phyloP scores from a whole-genome alignment of 257 asterid genomes.

The Lycium barbarum region DNA sequence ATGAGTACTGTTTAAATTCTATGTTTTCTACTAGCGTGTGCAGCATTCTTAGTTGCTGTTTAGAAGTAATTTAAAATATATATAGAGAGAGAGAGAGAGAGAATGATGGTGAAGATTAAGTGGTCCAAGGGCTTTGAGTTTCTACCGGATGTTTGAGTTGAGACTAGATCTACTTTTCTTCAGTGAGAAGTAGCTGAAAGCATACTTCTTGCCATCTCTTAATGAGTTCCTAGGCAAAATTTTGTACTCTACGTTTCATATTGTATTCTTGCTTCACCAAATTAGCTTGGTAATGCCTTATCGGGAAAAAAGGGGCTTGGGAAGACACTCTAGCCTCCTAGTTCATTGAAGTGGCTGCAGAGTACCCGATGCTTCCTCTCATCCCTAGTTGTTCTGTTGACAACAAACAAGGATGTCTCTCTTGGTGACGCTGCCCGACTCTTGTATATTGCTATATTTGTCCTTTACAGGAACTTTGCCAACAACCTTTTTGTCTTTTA shows the following conservation, averaged over 20 bases:
- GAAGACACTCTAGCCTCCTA: too few species aligned
- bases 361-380: background rate
- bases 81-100: too few species aligned
- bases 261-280: background rate
- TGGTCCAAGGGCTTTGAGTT: background rate
- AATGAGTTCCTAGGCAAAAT: background rate
- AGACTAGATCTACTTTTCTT: background rate
- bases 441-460: background rate
- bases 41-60: background rate
- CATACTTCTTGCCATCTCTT: background rate
- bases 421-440: background rate
- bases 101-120: too few species aligned
- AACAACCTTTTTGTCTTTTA: background rate
- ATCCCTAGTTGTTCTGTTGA: background rate
- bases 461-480: background rate
- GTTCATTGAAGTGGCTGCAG: too few species aligned
- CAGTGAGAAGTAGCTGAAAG: background rate
- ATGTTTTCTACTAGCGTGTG: background rate
- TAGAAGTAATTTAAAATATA: too few species aligned
- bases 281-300: background rate
- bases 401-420: background rate
- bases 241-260: background rate
- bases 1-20: background rate
- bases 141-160: background rate
- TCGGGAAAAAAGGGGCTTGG: too few species aligned